Percentiles rank a stretch among this genome's conserved stretches.
Evolutionary conservation across 345 rosid species (phyloP).

Genomic region (Eucalyptus fibrosa): DNA sequence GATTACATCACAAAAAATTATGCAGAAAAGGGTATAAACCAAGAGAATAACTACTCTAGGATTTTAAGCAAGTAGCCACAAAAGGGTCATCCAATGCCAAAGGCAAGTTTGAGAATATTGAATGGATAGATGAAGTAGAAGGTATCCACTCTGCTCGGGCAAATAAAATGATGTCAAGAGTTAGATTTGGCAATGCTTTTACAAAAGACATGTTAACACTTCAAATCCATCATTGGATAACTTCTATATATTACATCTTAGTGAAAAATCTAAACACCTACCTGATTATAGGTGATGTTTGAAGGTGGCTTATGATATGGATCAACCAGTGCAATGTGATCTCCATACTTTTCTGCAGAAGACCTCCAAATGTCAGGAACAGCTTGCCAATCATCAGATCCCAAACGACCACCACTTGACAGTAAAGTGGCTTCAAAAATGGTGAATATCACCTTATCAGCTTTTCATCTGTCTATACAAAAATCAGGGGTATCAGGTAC

Average conservation of each 20-base stretch:
- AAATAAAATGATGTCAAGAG: neutral
- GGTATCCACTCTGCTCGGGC: neutral
- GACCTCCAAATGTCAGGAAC: conserved; percentile 89
- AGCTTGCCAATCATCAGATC: conserved; percentile 45
- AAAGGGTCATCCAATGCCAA: neutral
- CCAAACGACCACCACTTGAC: conserved; percentile 4
- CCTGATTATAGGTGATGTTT: conserved; percentile 63
- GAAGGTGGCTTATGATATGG: conserved; percentile 79
- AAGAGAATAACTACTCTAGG: neutral
- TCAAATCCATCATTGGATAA: neutral
- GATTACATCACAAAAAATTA: neutral
- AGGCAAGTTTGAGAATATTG: neutral
- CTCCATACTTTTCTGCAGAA: conserved; percentile 58
- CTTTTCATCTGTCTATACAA: conserved; percentile 20
- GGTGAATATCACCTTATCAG: conserved; percentile 42
- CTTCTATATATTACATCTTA: neutral
- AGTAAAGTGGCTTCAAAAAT: conserved; percentile 24
- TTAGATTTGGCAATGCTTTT: neutral
- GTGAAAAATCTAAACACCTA: neutral
- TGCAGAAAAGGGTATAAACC: neutral
- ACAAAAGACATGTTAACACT: neutral
- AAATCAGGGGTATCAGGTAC: neutral
- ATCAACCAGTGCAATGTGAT: conserved; percentile 51
- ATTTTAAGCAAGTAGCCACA: neutral
- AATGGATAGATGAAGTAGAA: neutral